Base-by-base conservation (phyloP, 2,329 filamentous ascomycete species). In the Taxawa tesnikishii region DNA sequence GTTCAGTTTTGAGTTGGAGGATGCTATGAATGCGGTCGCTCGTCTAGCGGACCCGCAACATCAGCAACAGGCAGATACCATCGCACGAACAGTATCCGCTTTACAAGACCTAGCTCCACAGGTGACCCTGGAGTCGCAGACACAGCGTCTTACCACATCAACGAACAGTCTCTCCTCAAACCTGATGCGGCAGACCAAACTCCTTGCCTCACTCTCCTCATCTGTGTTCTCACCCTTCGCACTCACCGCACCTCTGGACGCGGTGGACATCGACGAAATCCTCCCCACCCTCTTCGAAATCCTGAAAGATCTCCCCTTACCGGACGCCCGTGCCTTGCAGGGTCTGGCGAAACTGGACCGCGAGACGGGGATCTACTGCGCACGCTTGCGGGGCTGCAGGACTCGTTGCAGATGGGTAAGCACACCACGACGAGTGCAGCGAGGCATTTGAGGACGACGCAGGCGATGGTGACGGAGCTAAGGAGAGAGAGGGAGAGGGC, bases 331-430 rank as follows among this genome's bases (percentile, higher is more conserved):
- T 36, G 70, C 73, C 9, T 70, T 82, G 38, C 72, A 82, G 39
- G 67, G 71, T 10, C 59, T 88, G 10, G 59, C 81, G 9, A 76
- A 79, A 2, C 63, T 87, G 33, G 68, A 83, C 18, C 49, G 73
- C 14, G 70, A 73, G 11, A 72, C 83, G 11, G 68, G 11, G 75
- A 81, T 63, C 76, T 83, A 4, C 67, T 88, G 6, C 73, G 83
- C 47, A 83, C 83, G 5, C 70, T 98, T 28, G 84, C 83, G 45
- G 80, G 84, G 43, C 67, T 98, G 4, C 84, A 83, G 5, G 90
- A 98, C 53, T 87, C 83, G 3, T 67, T 98, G 19, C 88, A 96
- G 56, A 94, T 96, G 79, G 85, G 81, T 18, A 77, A 84, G 9
- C 88, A 96, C 56, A 81, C 83, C 1, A 90, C 83, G 0, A 80